Evolutionary conservation across 139 green algal species (phyloP).

Genomic region (Marvania coccoides): DNA sequence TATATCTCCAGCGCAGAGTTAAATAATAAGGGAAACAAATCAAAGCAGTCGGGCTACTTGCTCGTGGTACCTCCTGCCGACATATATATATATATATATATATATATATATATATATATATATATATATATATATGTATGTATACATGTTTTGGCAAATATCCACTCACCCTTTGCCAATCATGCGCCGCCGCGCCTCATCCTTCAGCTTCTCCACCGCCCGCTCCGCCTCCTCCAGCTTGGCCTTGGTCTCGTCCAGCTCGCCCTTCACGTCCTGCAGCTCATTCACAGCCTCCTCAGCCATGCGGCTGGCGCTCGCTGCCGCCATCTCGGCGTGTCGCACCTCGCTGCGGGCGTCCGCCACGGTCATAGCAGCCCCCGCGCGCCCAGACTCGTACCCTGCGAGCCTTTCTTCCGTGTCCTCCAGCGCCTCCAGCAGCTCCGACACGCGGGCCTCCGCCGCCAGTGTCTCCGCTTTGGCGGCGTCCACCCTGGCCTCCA

Average conservation of each 20-base stretch:
- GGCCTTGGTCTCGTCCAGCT: not conserved
- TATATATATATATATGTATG: no score
- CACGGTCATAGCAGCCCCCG: not conserved
- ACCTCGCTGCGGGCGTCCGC: not conserved
- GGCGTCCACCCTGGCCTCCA: not conserved
- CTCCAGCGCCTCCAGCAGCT: not conserved
- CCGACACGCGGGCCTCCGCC: not conserved
- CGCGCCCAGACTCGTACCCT: not conserved
- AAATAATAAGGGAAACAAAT: no score
- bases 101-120: no score
- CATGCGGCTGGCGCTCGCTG: not conserved
- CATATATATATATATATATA: no score
- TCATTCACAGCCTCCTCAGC: not conserved
- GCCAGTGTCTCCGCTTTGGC: not conserved
- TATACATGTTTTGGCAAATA: no score
- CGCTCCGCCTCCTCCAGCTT: not conserved
- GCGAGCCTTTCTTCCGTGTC: not conserved
- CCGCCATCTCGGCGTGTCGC: not conserved
- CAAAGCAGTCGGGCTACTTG: no score
- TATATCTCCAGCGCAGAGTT: no score
- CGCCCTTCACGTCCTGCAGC: not conserved
- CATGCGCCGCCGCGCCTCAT: no score
- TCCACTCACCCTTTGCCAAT: no score
- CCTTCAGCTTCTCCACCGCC: not conserved
- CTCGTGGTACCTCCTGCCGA: no score